A percentile compares a stretch with the other conserved stretches of the same genome.
phyloP scores from a whole-genome alignment of 805 yeast species.

The Suhomyces sp. region DNA sequence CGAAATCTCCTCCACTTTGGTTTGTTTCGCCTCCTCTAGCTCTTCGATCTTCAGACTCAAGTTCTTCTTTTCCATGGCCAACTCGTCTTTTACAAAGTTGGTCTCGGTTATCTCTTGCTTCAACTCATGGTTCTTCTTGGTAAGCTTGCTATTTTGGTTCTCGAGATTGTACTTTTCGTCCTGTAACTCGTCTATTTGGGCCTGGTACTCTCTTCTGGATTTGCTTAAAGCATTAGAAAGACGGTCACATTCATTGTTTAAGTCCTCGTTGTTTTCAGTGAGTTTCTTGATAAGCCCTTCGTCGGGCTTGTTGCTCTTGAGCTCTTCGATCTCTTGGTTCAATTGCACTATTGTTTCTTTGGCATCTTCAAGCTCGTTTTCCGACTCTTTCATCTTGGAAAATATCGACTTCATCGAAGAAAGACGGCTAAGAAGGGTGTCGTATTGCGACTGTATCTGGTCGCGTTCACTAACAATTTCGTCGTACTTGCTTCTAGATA shows the following conservation, averaged over 20 bases:
- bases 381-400: conserved; percentile 68
- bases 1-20: conserved; percentile 15
- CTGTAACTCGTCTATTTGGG: conserved; percentile 32
- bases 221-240: conserved; percentile 38
- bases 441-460: conserved; percentile 56
- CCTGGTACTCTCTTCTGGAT: conserved; percentile 35
- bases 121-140: conserved; percentile 40
- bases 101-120: conserved; percentile 41
- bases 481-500: background rate
- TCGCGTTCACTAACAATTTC: conserved; percentile 44
- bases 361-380: conserved; percentile 55
- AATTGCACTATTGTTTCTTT: conserved; percentile 38
- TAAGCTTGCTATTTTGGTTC: conserved; percentile 34
- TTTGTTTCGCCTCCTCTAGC: conserved; percentile 38
- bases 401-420: conserved; percentile 74
- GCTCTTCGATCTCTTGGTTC: conserved; percentile 1
- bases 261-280: conserved; percentile 26
- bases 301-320: conserved; percentile 7
- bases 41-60: conserved; percentile 42
- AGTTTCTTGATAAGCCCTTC: conserved; percentile 1
- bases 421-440: conserved; percentile 56
- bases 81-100: conserved; percentile 36
- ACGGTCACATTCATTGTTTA: conserved; percentile 56
- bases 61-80: conserved; percentile 40
- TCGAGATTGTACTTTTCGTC: conserved; percentile 42